Conservation (phyloP, 148 eudicot species). For the Camellia granthamiana region DNA sequence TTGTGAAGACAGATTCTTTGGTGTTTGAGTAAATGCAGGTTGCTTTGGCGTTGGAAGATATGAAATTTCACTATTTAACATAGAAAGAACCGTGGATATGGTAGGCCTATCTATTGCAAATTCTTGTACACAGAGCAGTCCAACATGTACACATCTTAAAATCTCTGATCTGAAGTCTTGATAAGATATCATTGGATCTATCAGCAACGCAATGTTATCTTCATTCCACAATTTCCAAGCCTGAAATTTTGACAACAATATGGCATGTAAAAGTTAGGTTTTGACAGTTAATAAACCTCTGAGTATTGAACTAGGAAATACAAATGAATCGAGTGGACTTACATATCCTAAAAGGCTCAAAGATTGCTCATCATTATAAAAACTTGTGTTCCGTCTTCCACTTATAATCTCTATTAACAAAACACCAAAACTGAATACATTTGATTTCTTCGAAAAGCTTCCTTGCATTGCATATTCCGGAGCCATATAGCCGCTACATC, state of each 20-base stretch:
- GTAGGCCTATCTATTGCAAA: conserved; percentile 35
- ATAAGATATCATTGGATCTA: conserved; percentile 21
- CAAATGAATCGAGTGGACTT: conserved; percentile 5
- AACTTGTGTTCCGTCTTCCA: conserved; percentile 31
- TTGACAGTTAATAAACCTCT: not conserved
- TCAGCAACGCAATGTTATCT: conserved; percentile 15
- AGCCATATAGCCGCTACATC: conserved; percentile 35
- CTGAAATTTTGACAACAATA: not conserved
- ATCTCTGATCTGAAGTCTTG: conserved; percentile 7
- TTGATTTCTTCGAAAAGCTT: conserved; percentile 37
- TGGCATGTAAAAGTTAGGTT: too few relatives aligned
- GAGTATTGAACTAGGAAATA: not conserved
- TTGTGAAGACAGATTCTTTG: not conserved
- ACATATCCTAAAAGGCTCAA: conserved; percentile 27
- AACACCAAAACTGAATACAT: conserved; percentile 40
- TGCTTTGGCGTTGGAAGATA: conserved; percentile 28
- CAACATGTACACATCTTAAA: conserved; percentile 10
- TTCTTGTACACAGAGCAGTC: conserved; percentile 40
- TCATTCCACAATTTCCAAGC: conserved; percentile 35
- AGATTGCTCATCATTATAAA: conserved; percentile 22
- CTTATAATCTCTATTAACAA: conserved; percentile 39
- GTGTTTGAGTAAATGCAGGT: conserved; percentile 26
- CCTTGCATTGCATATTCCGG: conserved; percentile 41
- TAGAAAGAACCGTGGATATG: conserved; percentile 31
- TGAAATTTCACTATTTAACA: conserved; percentile 28